A percentile compares a stretch with the other conserved stretches of the same genome.
phyloP scores from a whole-genome alignment of 2,329 filamentous ascomycete genomes.

The Epicoccum sorghinum region DNA sequence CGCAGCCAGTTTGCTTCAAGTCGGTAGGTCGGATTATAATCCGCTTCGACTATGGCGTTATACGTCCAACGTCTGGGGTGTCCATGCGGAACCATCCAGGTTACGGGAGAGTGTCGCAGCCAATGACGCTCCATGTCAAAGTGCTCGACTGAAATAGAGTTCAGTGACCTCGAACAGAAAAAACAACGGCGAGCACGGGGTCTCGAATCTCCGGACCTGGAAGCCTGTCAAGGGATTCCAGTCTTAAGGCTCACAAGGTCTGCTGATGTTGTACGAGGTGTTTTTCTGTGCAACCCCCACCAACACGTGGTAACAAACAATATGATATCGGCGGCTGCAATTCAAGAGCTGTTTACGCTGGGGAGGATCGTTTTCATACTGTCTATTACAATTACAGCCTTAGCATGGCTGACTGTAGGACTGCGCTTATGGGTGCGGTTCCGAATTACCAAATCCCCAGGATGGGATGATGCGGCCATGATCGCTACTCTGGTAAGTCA shows the following conservation, averaged over 20 bases:
- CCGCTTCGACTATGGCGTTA: conserved; percentile 15
- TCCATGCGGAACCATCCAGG: conserved; percentile 22
- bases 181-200: conserved; percentile 18
- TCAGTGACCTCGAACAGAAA: conserved; percentile 15
- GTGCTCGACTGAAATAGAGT: conserved; percentile 22
- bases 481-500: conserved; percentile 33
- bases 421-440: conserved; percentile 43
- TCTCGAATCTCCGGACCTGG: conserved; percentile 13
- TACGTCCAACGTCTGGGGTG: conserved; percentile 32
- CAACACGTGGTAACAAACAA: conserved; percentile 12
- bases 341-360: conserved; percentile 27
- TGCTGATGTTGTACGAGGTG: conserved; percentile 6
- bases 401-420: conserved; percentile 37
- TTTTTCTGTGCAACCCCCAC: conserved; percentile 13
- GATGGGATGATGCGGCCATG: conserved; percentile 45
- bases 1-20: conserved; percentile 5
- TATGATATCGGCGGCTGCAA: conserved; percentile 11
- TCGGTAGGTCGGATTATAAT: conserved; percentile 17
- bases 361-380: conserved; percentile 27
- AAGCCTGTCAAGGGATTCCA: conserved; percentile 1
- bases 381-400: conserved; percentile 35
- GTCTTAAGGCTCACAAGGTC: conserved; percentile 23
- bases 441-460: conserved; percentile 41
- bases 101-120: conserved; percentile 9
- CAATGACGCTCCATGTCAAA: conserved; percentile 14